phyloP scores from a whole-genome alignment of 179 eudicot species.

The Heliamphora pulchella region DNA sequence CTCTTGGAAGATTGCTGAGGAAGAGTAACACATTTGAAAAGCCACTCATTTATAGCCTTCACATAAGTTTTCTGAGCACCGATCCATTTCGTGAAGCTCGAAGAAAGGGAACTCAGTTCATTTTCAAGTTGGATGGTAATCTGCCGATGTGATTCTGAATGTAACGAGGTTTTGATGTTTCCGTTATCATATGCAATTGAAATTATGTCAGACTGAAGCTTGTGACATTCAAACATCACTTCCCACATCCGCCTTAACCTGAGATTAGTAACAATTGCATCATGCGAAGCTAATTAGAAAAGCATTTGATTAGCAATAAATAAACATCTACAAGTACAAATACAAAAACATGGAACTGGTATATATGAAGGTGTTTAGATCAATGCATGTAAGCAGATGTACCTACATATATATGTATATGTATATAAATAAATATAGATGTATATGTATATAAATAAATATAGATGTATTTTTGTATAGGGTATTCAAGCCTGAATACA shows the following conservation, averaged over 20 bases:
- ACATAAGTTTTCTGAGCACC: constrained; percentile 56
- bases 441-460: no score
- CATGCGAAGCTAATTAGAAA: neutral
- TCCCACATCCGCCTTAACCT: constrained; percentile 93
- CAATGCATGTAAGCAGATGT: neutral
- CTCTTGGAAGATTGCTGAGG: constrained; percentile 41
- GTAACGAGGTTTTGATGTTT: constrained; percentile 39
- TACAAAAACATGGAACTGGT: neutral
- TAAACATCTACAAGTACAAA: neutral
- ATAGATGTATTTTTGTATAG: neutral
- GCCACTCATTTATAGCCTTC: constrained; percentile 66
- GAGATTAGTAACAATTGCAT: constrained; percentile 16
- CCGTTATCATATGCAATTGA: constrained; percentile 34
- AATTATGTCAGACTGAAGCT: constrained; percentile 56
- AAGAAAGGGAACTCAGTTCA: constrained; percentile 40
- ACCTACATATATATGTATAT: neutral
- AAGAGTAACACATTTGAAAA: constrained; percentile 52
- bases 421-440: no score
- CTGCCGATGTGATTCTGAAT: constrained; percentile 55
- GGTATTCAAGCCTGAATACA: neutral
- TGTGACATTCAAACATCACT: constrained; percentile 80
- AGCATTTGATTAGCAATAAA: neutral
- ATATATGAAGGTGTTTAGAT: no score
- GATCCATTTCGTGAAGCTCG: constrained; percentile 75
- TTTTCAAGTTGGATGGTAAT: constrained; percentile 37